These are phyloP conservation scores for Tuber borchii DNA, from an alignment of 495 filamentous ascomycete species.

Conservation along the genomic window DNA sequence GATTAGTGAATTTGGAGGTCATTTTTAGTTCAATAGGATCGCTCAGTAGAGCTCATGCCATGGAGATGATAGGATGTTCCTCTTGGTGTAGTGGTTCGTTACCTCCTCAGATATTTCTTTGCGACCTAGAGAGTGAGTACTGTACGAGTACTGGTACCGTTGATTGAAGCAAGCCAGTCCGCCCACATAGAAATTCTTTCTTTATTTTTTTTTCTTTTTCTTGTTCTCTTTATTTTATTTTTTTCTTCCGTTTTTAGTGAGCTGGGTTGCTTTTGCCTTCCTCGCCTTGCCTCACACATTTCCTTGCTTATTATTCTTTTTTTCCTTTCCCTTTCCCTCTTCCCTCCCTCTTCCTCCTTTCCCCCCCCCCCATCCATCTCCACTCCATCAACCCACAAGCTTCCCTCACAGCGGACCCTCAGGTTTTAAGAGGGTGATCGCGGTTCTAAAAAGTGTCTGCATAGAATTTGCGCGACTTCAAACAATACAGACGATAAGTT, in stretches of 20 bases:
- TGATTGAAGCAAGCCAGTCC: not conserved
- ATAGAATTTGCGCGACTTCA: constrained; percentile 36
- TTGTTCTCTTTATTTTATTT: constrained; percentile 1
- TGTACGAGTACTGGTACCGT: not conserved
- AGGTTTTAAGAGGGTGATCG: constrained; percentile 42
- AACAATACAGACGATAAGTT: constrained; percentile 32
- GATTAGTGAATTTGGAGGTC: not conserved
- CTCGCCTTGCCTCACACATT: constrained; percentile 22
- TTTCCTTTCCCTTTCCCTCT: constrained; percentile 28
- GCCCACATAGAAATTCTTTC: constrained; percentile 8
- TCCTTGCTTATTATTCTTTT: constrained; percentile 21
- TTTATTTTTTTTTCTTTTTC: constrained; percentile 3
- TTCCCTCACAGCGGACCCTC: constrained; percentile 40
- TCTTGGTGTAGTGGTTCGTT: too few relatives aligned
- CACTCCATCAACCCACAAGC: constrained; percentile 34
- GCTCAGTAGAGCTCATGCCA: not conserved
- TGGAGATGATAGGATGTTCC: not conserved
- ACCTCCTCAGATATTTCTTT: not conserved
- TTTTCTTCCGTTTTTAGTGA: constrained; percentile 5
- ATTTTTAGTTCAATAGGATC: not conserved
- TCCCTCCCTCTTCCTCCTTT: constrained; percentile 28
- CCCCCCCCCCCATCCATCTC: constrained; percentile 30
- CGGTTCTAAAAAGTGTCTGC: constrained; percentile 36
- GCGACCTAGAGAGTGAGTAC: too few relatives aligned
- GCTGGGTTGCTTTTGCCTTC: constrained; percentile 5